Conservation (phyloP, 768 basidiomycete species). For the Porphyrellus cyaneotinctus region DNA sequence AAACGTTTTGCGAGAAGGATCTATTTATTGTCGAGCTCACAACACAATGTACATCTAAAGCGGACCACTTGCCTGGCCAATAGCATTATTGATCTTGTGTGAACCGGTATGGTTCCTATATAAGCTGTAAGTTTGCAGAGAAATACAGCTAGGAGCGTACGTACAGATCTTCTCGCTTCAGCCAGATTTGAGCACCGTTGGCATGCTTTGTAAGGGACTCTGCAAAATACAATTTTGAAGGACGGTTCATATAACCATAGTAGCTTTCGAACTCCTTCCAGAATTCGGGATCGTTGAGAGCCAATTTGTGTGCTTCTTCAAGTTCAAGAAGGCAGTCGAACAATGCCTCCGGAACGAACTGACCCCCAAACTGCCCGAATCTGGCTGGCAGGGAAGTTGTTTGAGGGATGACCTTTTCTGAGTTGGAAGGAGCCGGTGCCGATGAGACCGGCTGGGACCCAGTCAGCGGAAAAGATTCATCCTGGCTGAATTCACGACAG, state of each 20-base stretch:
- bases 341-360: conserved; percentile 96
- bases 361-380: conserved; percentile 95
- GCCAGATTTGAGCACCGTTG: conserved; percentile 94
- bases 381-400: conserved; percentile 64
- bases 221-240: conserved; percentile 87
- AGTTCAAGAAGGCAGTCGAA: conserved; percentile 89
- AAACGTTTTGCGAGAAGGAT: conserved; percentile 90
- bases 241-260: conserved; percentile 93
- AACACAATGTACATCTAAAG: not conserved
- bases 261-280: conserved; percentile 87
- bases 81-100: conserved; percentile 99
- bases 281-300: conserved; percentile 84
- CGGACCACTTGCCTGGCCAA: conserved; percentile 70
- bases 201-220: conserved; percentile 85
- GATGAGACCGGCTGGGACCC: not conserved
- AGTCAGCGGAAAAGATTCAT: conserved; percentile 28
- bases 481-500: conserved; percentile 63
- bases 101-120: conserved; percentile 94
- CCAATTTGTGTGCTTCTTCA: conserved; percentile 84
- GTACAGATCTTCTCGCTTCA: conserved; percentile 92
- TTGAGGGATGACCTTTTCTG: conserved; percentile 15
- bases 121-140: conserved; percentile 1
- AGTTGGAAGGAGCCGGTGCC: not conserved
- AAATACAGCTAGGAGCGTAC: conserved; percentile 21
- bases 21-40: conserved; percentile 34